Evolutionary conservation across 1,139 yeast species (phyloP).

Genomic region (Suhomyces terraborum): DNA sequence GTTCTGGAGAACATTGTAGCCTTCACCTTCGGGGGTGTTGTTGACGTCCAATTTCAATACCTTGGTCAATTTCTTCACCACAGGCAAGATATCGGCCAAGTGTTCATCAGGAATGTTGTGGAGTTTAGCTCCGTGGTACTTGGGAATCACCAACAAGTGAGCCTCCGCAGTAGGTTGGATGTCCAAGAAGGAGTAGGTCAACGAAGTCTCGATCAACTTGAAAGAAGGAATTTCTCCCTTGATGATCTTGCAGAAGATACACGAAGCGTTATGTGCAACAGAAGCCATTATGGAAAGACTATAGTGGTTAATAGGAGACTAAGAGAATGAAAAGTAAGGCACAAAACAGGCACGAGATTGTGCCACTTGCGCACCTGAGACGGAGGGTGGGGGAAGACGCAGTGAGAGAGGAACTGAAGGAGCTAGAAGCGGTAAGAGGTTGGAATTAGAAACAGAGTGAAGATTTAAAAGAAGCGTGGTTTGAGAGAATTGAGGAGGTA

Average conservation of each 20-base stretch:
- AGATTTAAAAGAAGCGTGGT: too few species aligned
- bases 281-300: conserved; percentile 23
- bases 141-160: conserved; percentile 87
- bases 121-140: conserved; percentile 86
- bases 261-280: conserved; percentile 48
- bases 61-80: conserved; percentile 79
- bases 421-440: not conserved
- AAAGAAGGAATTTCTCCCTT: conserved; percentile 93
- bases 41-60: conserved; percentile 64
- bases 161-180: conserved; percentile 90
- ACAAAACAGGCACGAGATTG: not conserved
- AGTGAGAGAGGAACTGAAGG: not conserved
- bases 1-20: conserved; percentile 89
- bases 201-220: conserved; percentile 80
- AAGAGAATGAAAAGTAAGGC: not conserved
- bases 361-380: not conserved
- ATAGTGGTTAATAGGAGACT: conserved; percentile 8
- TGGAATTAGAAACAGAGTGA: too few species aligned
- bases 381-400: not conserved
- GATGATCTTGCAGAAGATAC: conserved; percentile 91
- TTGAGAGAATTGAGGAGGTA: too few species aligned
- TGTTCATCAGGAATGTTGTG: conserved; percentile 93
- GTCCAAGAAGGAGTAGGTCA: conserved; percentile 82
- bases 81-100: conserved; percentile 79
- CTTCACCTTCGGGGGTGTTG: conserved; percentile 64